Percentiles rank a stretch among this genome's conserved stretches.
phyloP scores from a whole-genome alignment of 83 land plant genomes.

The Thuja plicata region DNA sequence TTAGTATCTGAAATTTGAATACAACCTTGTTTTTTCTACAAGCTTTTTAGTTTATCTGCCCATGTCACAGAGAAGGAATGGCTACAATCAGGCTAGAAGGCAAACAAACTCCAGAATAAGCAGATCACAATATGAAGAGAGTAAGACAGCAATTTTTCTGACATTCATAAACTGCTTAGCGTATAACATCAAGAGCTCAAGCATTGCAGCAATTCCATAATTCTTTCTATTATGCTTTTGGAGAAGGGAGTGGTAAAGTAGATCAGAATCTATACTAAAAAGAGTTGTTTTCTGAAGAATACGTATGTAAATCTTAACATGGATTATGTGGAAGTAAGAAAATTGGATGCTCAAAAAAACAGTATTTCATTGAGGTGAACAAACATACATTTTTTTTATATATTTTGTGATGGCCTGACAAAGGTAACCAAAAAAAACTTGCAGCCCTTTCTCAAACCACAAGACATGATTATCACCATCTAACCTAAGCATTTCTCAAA shows the following conservation, averaged over 20 bases:
- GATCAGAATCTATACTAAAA: background rate
- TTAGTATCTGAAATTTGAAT: too few species aligned
- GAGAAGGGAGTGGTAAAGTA: background rate
- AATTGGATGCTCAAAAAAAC: background rate
- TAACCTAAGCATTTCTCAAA: background rate
- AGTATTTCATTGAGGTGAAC: background rate
- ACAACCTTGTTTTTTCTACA: too few species aligned
- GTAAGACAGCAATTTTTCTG: constrained; percentile 58
- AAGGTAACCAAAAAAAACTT: constrained; percentile 69
- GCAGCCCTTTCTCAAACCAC: constrained; percentile 61
- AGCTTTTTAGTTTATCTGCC: too few species aligned
- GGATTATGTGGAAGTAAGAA: background rate
- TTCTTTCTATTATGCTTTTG: background rate
- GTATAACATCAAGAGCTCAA: background rate
- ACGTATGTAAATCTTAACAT: background rate
- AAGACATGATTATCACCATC: constrained; percentile 38
- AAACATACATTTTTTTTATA: background rate
- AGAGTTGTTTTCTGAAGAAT: background rate
- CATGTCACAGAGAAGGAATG: too few species aligned
- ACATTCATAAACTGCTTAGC: constrained; percentile 53
- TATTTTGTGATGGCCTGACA: constrained; percentile 16
- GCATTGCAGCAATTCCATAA: background rate
- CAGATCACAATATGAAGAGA: constrained; percentile 53
- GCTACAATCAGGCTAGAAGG: constrained; percentile 42
- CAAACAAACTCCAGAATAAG: constrained; percentile 38